phyloP scores from a whole-genome alignment of 352 stramenopile genomes.

The Globisporangium lucens region DNA sequence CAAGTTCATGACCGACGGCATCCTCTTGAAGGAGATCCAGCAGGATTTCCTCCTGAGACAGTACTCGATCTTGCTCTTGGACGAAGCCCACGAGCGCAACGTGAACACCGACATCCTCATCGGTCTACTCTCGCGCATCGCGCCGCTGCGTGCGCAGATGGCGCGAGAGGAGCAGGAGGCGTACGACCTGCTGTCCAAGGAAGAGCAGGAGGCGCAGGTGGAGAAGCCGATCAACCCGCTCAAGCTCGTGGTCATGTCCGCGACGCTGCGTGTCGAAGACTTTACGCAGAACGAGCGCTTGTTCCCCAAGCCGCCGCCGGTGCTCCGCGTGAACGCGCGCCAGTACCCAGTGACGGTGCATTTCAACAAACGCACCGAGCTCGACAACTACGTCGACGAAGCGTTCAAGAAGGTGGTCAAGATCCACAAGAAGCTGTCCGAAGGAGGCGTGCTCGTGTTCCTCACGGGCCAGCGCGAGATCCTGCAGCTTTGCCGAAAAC shows the following conservation, averaged over 20 bases:
- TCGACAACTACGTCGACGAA: conserved; percentile 95
- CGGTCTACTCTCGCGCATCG: conserved; percentile 92
- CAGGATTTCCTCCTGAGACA: conserved; percentile 74
- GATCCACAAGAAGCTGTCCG: conserved; percentile 97
- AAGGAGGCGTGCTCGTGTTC: conserved; percentile 97
- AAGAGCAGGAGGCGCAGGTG: conserved; percentile 32
- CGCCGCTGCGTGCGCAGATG: conserved; percentile 92
- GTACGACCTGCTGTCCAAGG: conserved; percentile 36
- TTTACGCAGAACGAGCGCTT: conserved; percentile 94
- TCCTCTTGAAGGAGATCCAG: conserved; percentile 97
- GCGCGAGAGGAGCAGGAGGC: conserved; percentile 61
- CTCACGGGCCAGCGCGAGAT: conserved; percentile 97
- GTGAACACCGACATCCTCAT: conserved; percentile 97
- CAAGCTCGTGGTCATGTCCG: conserved; percentile 96
- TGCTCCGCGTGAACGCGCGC: conserved; percentile 93
- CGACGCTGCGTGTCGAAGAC: conserved; percentile 96
- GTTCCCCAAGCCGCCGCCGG: conserved; percentile 89
- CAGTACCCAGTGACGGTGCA: conserved; percentile 97
- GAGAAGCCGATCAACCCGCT: conserved; percentile 65
- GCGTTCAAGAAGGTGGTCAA: conserved; percentile 96
- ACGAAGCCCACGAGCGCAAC: conserved; percentile 97
- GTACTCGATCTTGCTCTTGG: conserved; percentile 85
- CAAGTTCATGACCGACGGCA: conserved; percentile 99
- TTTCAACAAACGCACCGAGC: conserved; percentile 97
- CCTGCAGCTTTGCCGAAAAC: conserved; percentile 80